Percentiles rank a stretch among this genome's conserved stretches.
Evolutionary conservation across 495 filamentous ascomycete species (phyloP).

Genomic region (Pseudevernia furfuracea): DNA sequence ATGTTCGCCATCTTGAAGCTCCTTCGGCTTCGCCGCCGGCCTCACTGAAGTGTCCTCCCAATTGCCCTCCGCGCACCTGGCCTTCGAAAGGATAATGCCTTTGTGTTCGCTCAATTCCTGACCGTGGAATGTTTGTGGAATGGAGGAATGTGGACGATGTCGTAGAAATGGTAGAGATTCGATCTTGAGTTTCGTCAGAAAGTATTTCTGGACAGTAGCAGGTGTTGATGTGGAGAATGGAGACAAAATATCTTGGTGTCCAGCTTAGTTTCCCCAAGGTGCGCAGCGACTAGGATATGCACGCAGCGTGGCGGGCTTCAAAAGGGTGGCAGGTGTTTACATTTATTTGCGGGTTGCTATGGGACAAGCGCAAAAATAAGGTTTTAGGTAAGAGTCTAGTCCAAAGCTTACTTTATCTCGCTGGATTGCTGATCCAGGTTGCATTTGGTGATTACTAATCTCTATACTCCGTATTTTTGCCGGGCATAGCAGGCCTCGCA

Average conservation of each 20-base stretch:
- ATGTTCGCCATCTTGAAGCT: slow-evolving; percentile 30
- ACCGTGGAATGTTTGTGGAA: slow-evolving; percentile 9
- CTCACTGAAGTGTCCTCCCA: slow-evolving; percentile 2
- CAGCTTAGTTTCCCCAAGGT: background rate
- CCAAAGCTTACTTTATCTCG: background rate
- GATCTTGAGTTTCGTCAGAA: slow-evolving; percentile 8
- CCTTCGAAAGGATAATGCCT: slow-evolving; percentile 27
- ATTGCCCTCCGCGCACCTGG: slow-evolving; percentile 15
- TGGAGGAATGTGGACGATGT: slow-evolving; percentile 2
- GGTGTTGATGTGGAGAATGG: background rate
- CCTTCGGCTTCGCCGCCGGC: slow-evolving; percentile 8
- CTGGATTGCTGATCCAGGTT: too few species aligned
- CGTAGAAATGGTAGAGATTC: background rate
- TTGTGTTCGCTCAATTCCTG: slow-evolving; percentile 16
- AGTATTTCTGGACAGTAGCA: background rate
- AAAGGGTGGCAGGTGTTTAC: slow-evolving; percentile 15
- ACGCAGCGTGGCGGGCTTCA: slow-evolving; percentile 16
- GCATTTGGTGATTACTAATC: too few species aligned
- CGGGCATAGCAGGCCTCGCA: too few species aligned
- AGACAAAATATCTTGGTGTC: background rate
- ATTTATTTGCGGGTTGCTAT: slow-evolving; percentile 21
- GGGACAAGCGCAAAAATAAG: background rate
- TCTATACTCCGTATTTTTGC: too few species aligned
- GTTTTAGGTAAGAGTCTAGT: background rate
- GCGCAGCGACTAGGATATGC: slow-evolving; percentile 14